Evolutionary conservation across 176 grass and related monocot genomes (phyloP).

Genomic region (Areca catechu): DNA sequence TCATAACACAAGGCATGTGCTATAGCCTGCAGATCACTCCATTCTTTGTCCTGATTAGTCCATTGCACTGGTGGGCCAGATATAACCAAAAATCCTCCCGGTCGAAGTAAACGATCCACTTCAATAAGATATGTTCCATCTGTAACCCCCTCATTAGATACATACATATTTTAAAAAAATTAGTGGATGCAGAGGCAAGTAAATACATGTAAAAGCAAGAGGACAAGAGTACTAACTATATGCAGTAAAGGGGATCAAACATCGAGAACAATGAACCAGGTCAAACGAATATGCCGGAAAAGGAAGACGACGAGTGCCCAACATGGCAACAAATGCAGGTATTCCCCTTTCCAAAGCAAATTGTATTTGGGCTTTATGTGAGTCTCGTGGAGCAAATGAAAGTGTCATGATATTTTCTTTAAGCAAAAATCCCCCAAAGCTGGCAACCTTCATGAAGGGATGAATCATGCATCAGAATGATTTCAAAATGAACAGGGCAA

Average conservation of each 20-base stretch:
- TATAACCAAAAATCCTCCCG: conserved; percentile 79
- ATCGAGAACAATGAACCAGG: conserved; percentile 85
- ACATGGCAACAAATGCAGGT: conserved; percentile 84
- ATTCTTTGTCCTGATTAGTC: conserved; percentile 78
- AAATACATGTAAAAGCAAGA: conserved; percentile 4
- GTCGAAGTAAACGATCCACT: conserved; percentile 76
- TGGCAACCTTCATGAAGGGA: conserved; percentile 61
- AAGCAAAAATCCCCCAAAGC: conserved; percentile 86
- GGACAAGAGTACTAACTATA: conserved; percentile 51
- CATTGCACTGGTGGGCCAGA: conserved; percentile 74
- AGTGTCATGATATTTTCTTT: conserved; percentile 77
- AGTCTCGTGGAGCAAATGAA: conserved; percentile 95
- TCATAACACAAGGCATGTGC: conserved; percentile 55
- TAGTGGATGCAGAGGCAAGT: conserved; percentile 1
- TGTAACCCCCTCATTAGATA: conserved; percentile 28
- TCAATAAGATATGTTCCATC: conserved; percentile 94
- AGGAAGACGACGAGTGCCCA: conserved; percentile 65
- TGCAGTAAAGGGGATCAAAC: conserved; percentile 83
- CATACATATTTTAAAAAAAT: neutral
- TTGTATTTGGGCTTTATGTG: conserved; percentile 96
- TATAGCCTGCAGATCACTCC: conserved; percentile 52
- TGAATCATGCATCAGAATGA: neutral
- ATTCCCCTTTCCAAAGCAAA: conserved; percentile 93
- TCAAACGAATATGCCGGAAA: conserved; percentile 81
- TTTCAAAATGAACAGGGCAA: neutral